Evolutionary conservation across 2,329 filamentous ascomycete genomes (phyloP).

Genomic region (Talaromyces albobiverticillius): DNA sequence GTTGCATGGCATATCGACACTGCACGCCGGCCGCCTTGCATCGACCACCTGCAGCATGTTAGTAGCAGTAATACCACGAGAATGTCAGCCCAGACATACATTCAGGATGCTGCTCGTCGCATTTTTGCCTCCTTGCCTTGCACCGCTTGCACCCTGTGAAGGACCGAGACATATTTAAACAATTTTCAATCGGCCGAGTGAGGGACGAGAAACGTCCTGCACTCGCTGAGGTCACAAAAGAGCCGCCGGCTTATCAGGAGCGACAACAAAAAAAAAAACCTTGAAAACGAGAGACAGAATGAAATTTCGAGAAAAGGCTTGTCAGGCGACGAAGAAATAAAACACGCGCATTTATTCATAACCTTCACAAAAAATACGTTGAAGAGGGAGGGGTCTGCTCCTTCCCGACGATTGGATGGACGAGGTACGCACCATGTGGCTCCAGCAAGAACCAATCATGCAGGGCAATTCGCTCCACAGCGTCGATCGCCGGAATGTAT

Average conservation of each 20-base stretch:
- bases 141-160: slow-evolving; percentile 44
- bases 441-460: neutral
- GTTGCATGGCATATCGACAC: slow-evolving; percentile 41
- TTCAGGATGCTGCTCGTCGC: slow-evolving; percentile 41
- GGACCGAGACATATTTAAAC: slow-evolving; percentile 35
- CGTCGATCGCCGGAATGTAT: neutral
- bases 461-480: neutral
- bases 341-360: too few species aligned
- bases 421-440: too few species aligned
- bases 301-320: too few species aligned
- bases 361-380: neutral
- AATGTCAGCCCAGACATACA: slow-evolving; percentile 23
- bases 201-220: too few species aligned
- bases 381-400: slow-evolving; percentile 7
- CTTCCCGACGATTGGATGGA: neutral
- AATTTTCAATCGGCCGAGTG: too few species aligned
- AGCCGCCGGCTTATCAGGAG: neutral
- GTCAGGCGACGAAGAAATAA: too few species aligned
- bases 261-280: neutral
- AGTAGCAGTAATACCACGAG: neutral
- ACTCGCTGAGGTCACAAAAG: neutral
- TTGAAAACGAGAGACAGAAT: too few species aligned
- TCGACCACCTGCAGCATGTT: slow-evolving; percentile 25
- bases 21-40: slow-evolving; percentile 36
- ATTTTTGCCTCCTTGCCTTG: slow-evolving; percentile 45